Conservation (phyloP, 768 basidiomycete species). For the Butyriboletus loyo region DNA sequence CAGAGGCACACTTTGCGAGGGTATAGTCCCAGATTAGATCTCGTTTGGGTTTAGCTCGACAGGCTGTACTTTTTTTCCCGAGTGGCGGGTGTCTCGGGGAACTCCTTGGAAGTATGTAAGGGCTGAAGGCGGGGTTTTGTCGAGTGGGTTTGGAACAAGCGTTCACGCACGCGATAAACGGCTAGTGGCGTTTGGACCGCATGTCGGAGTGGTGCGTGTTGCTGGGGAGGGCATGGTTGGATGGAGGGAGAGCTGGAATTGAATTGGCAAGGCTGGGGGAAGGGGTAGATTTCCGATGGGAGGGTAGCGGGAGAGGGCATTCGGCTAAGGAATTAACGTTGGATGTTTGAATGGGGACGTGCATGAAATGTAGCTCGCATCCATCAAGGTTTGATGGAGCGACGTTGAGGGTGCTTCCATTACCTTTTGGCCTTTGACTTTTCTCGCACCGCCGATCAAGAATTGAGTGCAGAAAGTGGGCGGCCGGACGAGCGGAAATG, state of each 20-base stretch:
- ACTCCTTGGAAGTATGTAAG: background rate
- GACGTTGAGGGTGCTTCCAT: slow-evolving; percentile 11
- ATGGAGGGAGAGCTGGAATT: too few relatives aligned
- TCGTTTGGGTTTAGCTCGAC: background rate
- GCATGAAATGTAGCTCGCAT: slow-evolving; percentile 9
- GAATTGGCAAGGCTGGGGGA: background rate
- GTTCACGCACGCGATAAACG: slow-evolving; percentile 29
- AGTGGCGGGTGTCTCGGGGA: slow-evolving; percentile 3
- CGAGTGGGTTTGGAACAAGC: slow-evolving; percentile 11
- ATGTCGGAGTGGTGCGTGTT: too few relatives aligned
- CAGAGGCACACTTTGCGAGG: slow-evolving; percentile 3
- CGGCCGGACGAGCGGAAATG: slow-evolving; percentile 18
- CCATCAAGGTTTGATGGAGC: slow-evolving; percentile 29
- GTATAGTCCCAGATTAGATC: slow-evolving; percentile 28
- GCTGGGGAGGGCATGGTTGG: too few relatives aligned
- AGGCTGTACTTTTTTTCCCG: background rate
- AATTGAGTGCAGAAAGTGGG: too few relatives aligned
- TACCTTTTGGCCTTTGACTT: slow-evolving; percentile 18
- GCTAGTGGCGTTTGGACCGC: slow-evolving; percentile 27
- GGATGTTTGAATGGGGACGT: slow-evolving; percentile 3
- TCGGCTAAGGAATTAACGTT: slow-evolving; percentile 21
- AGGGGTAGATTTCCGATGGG: background rate
- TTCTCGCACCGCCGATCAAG: slow-evolving; percentile 22
- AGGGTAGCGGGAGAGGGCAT: slow-evolving; percentile 1
- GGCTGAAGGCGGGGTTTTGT: background rate